Evolutionary conservation across 768 basidiomycete species (phyloP).

Genomic region (Trametes gibbosa): DNA sequence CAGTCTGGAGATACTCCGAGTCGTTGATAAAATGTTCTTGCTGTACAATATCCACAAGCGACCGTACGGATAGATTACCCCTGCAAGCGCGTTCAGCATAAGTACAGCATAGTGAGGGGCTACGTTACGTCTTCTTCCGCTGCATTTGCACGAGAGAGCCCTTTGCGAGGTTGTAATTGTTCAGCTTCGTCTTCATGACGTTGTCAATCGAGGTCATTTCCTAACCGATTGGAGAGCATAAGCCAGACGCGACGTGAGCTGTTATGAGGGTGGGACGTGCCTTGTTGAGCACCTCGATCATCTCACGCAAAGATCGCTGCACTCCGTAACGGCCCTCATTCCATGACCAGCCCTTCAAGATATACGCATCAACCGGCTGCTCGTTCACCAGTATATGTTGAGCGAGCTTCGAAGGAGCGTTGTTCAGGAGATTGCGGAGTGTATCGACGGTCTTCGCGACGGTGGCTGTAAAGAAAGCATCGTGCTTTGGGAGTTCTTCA

Average conservation of each 20-base stretch:
- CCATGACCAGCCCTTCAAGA: conserved; percentile 87
- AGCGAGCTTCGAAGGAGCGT: conserved; percentile 71
- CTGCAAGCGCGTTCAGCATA: conserved; percentile 38
- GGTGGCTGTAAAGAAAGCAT: conserved; percentile 78
- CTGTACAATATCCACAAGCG: conserved; percentile 80
- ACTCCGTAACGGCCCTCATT: conserved; percentile 88
- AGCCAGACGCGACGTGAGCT: background rate
- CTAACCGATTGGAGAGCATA: conserved; percentile 37
- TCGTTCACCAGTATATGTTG: conserved; percentile 84
- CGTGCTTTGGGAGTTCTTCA: conserved; percentile 91
- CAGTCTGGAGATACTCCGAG: conserved; percentile 91
- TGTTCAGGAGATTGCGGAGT: conserved; percentile 84
- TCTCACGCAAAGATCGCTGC: conserved; percentile 77
- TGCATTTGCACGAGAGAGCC: conserved; percentile 90
- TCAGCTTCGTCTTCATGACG: conserved; percentile 87
- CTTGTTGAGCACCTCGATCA: conserved; percentile 83
- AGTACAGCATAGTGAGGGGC: background rate
- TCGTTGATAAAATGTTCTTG: conserved; percentile 80
- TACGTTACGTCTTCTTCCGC: conserved; percentile 85
- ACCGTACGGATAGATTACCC: conserved; percentile 91
- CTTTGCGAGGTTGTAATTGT: conserved; percentile 91
- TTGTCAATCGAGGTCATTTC: conserved; percentile 95
- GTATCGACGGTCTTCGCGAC: conserved; percentile 95
- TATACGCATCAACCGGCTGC: conserved; percentile 70
- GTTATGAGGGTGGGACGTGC: conserved; percentile 39